Evolutionary conservation across 2,329 filamentous ascomycete genomes (phyloP).

Genomic region (Fusarium veterinarium): DNA sequence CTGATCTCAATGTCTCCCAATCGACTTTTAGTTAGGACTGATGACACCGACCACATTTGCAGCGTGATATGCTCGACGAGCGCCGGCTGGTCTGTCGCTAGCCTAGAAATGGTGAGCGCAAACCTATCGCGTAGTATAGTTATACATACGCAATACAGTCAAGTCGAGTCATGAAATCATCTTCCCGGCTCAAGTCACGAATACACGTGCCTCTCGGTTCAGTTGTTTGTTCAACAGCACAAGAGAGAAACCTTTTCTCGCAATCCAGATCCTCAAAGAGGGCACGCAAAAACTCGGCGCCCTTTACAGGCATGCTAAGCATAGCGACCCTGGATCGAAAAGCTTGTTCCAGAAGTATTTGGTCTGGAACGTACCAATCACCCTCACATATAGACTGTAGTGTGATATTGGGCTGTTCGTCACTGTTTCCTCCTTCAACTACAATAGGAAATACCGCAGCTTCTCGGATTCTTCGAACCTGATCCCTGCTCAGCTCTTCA

Average conservation of each 20-base stretch:
- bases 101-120: neutral
- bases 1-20: neutral
- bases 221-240: neutral
- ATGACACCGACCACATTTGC: neutral
- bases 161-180: rapidly evolving
- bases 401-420: neutral
- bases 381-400: neutral
- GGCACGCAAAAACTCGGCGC: rapidly evolving
- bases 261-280: neutral
- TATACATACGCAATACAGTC: neutral
- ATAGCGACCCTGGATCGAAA: neutral
- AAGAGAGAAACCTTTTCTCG: neutral
- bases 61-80: neutral
- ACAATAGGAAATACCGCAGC: neutral
- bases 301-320: neutral
- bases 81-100: neutral
- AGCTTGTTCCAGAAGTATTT: rapidly evolving
- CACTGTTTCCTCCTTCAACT: rapidly evolving
- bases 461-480: rapidly evolving
- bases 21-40: neutral
- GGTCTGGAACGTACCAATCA: neutral
- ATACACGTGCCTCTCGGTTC: neutral
- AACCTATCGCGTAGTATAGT: neutral
- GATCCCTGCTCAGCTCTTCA: neutral
- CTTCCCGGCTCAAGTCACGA: neutral